Evolutionary conservation across 2,329 filamentous ascomycete genomes (phyloP).

Genomic region (Raffaelea arxii): DNA sequence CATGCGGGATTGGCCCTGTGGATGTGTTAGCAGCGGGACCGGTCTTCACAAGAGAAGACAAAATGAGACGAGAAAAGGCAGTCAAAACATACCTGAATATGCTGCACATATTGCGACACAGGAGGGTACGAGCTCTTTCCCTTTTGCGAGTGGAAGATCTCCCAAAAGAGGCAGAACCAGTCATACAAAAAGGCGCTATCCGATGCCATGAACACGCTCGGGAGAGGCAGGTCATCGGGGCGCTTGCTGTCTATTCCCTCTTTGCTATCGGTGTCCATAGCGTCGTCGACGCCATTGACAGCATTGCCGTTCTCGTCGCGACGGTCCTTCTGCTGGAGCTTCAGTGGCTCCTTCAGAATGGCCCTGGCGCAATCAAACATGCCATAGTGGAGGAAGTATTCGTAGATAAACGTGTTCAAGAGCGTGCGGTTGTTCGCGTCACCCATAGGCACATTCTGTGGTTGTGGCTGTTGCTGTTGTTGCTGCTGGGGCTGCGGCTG

Average conservation of each 20-base stretch:
- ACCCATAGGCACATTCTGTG: conserved; percentile 29
- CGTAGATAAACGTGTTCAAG: conserved; percentile 83
- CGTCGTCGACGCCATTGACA: conserved; percentile 61
- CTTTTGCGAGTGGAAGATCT: conserved; percentile 80
- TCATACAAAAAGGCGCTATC: conserved; percentile 86
- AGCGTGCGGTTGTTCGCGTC: conserved; percentile 39
- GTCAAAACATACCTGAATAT: conserved; percentile 61
- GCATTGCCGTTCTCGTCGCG: conserved; percentile 58
- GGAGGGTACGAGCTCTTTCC: conserved; percentile 53
- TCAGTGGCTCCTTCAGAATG: conserved; percentile 59
- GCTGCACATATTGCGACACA: conserved; percentile 66
- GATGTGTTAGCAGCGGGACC: background rate
- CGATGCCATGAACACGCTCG: conserved; percentile 55
- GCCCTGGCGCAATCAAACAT: conserved; percentile 77
- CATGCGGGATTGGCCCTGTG: conserved; percentile 56
- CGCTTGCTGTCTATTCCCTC: conserved; percentile 65
- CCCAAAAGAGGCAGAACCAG: conserved; percentile 98
- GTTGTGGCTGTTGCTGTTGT: background rate
- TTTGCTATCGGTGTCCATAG: conserved; percentile 77
- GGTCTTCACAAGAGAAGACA: background rate
- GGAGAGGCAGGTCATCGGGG: conserved; percentile 69
- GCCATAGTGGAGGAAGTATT: conserved; percentile 78
- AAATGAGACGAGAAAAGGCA: background rate
- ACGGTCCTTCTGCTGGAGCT: conserved; percentile 56
- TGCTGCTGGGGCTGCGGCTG: conserved; percentile 4